phyloP scores from a whole-genome alignment of 768 basidiomycete genomes.

The Tulasnella sp. region DNA sequence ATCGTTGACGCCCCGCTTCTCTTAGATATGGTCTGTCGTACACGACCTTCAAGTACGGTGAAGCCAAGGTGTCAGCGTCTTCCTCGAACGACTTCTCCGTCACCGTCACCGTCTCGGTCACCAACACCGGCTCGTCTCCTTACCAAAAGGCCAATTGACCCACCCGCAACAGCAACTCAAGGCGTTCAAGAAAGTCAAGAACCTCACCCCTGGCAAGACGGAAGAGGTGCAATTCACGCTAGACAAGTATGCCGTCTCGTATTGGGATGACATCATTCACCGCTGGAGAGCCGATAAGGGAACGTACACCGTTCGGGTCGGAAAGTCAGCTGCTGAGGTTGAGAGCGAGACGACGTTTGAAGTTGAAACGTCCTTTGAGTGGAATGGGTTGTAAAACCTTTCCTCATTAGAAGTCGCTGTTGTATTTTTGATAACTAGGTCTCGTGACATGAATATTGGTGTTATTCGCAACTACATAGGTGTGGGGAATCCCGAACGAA shows the following conservation, averaged over 20 bases:
- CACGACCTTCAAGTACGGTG: conserved; percentile 57
- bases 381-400: conserved; percentile 54
- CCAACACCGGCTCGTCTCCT: conserved; percentile 56
- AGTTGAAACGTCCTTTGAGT: conserved; percentile 55
- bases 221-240: conserved; percentile 35
- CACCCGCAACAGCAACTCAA: conserved; percentile 59
- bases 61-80: conserved; percentile 38
- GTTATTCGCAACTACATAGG: not conserved
- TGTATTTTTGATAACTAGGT: not conserved
- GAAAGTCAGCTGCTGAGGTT: conserved; percentile 49
- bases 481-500: not conserved
- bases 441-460: not conserved
- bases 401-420: not conserved
- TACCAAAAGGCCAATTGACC: conserved; percentile 46
- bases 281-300: conserved; percentile 53
- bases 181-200: conserved; percentile 41
- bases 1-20: conserved; percentile 30
- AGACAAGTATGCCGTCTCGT: conserved; percentile 48
- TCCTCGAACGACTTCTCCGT: conserved; percentile 35
- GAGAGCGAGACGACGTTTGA: conserved; percentile 43
- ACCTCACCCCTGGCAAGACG: conserved; percentile 36
- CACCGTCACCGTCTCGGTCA: conserved; percentile 46
- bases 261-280: conserved; percentile 48
- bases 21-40: conserved; percentile 68
- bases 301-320: conserved; percentile 48